Evolutionary conservation across 345 rosid species (phyloP).

Genomic region (Eucalyptus polyanthemos): DNA sequence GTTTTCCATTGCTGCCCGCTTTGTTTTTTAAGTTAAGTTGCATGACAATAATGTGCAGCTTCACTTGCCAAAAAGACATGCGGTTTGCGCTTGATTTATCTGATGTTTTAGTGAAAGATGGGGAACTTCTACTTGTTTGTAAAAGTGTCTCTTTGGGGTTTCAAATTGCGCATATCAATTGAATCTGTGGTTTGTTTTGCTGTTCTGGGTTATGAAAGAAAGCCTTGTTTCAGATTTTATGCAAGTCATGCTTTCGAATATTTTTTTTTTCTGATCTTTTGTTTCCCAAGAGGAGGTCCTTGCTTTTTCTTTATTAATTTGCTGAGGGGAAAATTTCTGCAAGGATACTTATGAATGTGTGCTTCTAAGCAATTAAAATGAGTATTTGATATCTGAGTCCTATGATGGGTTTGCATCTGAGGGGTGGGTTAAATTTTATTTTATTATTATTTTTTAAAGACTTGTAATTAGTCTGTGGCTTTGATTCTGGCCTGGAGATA

Average conservation of each 20-base stretch:
- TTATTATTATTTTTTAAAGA: neutral
- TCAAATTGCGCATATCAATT: neutral
- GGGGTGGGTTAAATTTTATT: neutral
- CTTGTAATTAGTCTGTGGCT: neutral
- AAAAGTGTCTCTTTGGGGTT: neutral
- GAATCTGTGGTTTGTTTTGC: neutral
- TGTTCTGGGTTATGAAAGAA: neutral
- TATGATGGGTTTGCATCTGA: neutral
- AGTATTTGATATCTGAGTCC: neutral
- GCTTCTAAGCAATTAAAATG: neutral
- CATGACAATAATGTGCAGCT: neutral
- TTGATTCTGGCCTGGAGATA: neutral
- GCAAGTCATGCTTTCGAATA: neutral
- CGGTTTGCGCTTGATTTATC: neutral
- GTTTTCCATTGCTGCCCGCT: conserved; percentile 40
- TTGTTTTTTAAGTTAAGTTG: conserved; percentile 38
- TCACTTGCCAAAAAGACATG: neutral
- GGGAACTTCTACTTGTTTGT: neutral
- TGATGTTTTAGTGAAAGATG: neutral
- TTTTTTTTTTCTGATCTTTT: neutral
- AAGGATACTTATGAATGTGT: neutral
- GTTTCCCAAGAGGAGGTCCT: neutral
- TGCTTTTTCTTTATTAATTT: neutral
- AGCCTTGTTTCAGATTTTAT: neutral
- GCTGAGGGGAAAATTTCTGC: neutral